phyloP scores from a whole-genome alignment of 2,329 filamentous ascomycete species.

The Fusarium setosum region DNA sequence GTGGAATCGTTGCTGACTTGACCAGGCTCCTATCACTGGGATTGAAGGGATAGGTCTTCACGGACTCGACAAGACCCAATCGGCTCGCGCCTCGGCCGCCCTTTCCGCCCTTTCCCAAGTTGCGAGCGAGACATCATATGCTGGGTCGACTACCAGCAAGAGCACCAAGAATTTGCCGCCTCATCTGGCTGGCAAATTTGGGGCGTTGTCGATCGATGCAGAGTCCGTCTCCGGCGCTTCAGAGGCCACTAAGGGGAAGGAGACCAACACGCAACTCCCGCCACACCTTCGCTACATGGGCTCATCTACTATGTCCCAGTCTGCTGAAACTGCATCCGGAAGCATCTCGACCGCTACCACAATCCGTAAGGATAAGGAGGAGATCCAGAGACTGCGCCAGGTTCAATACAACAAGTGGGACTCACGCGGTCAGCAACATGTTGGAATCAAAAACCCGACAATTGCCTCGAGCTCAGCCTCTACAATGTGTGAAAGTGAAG shows the following conservation, averaged over 20 bases:
- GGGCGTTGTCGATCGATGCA: not conserved
- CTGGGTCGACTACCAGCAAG: too few species aligned
- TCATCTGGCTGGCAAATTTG: not conserved
- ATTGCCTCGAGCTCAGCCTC: constrained; percentile 28
- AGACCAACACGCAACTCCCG: not conserved
- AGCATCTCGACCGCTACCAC: constrained; percentile 47
- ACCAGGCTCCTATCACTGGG: constrained; percentile 43
- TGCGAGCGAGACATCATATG: too few species aligned
- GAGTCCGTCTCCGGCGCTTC: not conserved
- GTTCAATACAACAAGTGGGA: constrained; percentile 49
- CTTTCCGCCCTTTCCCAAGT: too few species aligned
- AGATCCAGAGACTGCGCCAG: not conserved
- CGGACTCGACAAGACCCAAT: too few species aligned
- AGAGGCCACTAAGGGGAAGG: not conserved
- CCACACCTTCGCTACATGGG: constrained; percentile 29
- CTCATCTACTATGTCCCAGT: too few species aligned
- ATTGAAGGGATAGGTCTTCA: constrained; percentile 14
- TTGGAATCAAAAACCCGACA: constrained; percentile 38
- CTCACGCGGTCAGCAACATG: constrained; percentile 36
- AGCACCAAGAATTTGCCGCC: too few species aligned
- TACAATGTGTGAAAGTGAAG: constrained; percentile 10
- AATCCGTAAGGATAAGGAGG: constrained; percentile 27
- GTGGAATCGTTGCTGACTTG: constrained; percentile 5
- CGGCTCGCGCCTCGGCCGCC: too few species aligned
- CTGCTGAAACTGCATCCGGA: too few species aligned